Conservation (phyloP, 345 rosid genomes). For the Bretschneidera sinensis region DNA sequence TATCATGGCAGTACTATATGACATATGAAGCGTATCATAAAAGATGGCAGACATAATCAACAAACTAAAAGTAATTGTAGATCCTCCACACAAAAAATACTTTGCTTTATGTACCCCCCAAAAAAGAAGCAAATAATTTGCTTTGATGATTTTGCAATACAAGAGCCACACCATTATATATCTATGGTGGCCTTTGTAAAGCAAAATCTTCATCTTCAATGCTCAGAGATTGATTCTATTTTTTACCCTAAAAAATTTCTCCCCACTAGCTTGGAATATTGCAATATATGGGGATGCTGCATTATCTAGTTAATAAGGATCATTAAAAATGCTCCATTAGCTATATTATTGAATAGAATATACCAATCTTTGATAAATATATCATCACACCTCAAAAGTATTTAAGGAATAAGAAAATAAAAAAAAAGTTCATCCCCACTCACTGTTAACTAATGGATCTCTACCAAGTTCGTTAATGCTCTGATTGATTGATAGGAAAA, state of each 20-base stretch:
- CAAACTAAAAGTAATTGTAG: too few species aligned
- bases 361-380: background rate
- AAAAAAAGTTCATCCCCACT: too few species aligned
- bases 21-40: background rate
- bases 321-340: conserved; percentile 25
- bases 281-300: conserved; percentile 28
- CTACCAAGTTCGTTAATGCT: too few species aligned
- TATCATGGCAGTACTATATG: conserved; percentile 1
- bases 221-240: conserved; percentile 14
- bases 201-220: conserved; percentile 9
- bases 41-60: too few species aligned
- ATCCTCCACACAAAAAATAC: too few species aligned
- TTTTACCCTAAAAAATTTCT: conserved; percentile 5
- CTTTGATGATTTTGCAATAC: too few species aligned
- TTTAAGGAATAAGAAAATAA: too few species aligned
- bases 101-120: too few species aligned
- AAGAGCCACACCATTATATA: too few species aligned
- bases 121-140: too few species aligned
- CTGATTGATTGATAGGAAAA: too few species aligned
- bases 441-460: too few species aligned
- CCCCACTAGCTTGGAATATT: conserved; percentile 20
- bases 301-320: conserved; percentile 21
- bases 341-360: conserved; percentile 20
- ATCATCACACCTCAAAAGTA: conserved; percentile 1
- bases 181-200: background rate